A percentile compares a stretch with the other conserved stretches of the same genome.
Evolutionary conservation across 2,329 filamentous ascomycete species (phyloP).

Genomic region (Coccinonectria pachysandricola): DNA sequence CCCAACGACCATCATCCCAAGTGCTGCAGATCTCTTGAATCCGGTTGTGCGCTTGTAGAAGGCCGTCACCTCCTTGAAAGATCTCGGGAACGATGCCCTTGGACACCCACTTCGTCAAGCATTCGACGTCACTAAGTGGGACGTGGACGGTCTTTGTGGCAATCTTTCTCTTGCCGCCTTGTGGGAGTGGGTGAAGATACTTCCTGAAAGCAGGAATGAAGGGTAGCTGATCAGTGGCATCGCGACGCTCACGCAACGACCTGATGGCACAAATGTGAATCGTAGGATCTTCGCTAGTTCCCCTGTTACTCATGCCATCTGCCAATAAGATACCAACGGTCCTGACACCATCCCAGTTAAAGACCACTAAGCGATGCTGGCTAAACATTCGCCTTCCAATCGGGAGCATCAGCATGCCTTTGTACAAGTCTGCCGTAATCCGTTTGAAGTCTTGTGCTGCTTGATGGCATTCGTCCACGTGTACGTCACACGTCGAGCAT

Average conservation of each 20-base stretch:
- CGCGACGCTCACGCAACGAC: constrained; percentile 55
- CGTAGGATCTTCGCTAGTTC: constrained; percentile 47
- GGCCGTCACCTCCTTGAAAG: constrained; percentile 41
- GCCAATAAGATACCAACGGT: constrained; percentile 71
- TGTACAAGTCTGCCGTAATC: constrained; percentile 72
- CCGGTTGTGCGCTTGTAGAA: constrained; percentile 51
- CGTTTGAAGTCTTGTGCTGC: constrained; percentile 71
- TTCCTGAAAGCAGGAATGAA: constrained; percentile 64
- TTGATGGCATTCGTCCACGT: constrained; percentile 72
- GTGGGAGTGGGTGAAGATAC: constrained; percentile 57
- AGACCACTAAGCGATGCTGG: constrained; percentile 68
- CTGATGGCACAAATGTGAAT: constrained; percentile 73
- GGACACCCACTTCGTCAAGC: constrained; percentile 60
- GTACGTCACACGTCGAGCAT: constrained; percentile 70
- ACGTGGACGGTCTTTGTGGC: constrained; percentile 59
- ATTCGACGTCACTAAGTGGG: constrained; percentile 70
- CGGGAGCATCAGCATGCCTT: constrained; percentile 66
- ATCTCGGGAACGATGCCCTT: constrained; percentile 51
- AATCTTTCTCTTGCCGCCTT: constrained; percentile 55
- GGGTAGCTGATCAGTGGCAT: constrained; percentile 77
- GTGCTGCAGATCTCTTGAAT: constrained; percentile 58
- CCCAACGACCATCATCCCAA: constrained; percentile 73
- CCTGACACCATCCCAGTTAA: constrained; percentile 72
- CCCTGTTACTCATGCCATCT: constrained; percentile 59
- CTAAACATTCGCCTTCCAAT: constrained; percentile 72